Evolutionary conservation across 2,329 filamentous ascomycete genomes (phyloP), one percentile per base, ranked within the genome.

Genomic region (Scedosporium dehoogii): DNA sequence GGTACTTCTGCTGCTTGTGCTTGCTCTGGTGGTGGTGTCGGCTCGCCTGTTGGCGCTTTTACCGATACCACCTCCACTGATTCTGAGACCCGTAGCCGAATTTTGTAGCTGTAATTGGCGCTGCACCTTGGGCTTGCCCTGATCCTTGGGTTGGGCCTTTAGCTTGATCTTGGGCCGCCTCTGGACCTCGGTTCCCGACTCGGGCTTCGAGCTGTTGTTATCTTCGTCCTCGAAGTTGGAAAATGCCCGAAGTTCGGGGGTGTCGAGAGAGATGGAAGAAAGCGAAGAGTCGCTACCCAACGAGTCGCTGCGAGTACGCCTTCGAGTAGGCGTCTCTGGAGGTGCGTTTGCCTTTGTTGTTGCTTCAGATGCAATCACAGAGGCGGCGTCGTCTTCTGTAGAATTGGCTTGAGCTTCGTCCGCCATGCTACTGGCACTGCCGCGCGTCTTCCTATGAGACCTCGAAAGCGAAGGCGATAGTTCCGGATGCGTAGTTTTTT

Each of bases 221-320:
- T 58, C 55, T n/a, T 58, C 55, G 27, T 58, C 55, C 10, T 21
- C 27, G 16, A 33, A 38, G 25, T 58, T n/a, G 55, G 27, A 14
- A 58, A 58, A 33, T 18, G 25, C 59, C 14, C 38, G 29, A 14
- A 42, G 27, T 29, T 51, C 53, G 21, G 59, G 59, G 4, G 59
- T 61, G 33, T 61, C 59, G n/a, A 61, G 23, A 6, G 59, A 55
- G 5, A 72, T 69, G 53, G 74, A 74, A 18, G 75, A 77, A 27
- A 78, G 71, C n/a, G 76, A 77, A 21, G 76, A 78, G 66, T 76
- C 74, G 69, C 75, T 78, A 6, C 73, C 74, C 33, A 68, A 73
- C 41, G 75, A 78, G 62, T 72, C 71, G 42, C 73, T 69, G 51
- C 75, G 69, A 29, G 65, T 65, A 62, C 72, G 70, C 70, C 68